Conservation (phyloP, 2,329 filamentous ascomycete genomes). For the Dryadomyces quercus-mongolicae region DNA sequence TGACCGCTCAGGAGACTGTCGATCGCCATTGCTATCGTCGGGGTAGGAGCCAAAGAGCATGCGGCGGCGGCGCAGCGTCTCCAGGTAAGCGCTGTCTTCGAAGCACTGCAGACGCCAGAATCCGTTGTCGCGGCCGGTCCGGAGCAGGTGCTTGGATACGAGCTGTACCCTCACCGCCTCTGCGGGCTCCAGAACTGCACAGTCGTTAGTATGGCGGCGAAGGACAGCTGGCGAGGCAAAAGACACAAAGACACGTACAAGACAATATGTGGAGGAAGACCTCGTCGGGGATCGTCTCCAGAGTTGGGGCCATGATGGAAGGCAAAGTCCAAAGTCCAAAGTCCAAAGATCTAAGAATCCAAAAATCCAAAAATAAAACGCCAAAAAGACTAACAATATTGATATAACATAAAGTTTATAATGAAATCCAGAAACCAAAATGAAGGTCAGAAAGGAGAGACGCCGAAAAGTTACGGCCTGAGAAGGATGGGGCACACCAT, state of each 20-base stretch:
- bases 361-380: too few relatives aligned
- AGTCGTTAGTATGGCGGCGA: constrained; percentile 5
- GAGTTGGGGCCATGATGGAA: constrained; percentile 4
- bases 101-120: constrained; percentile 72
- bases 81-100: constrained; percentile 53
- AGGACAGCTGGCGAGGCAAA: neutral
- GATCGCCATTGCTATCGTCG: constrained; percentile 17
- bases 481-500: too few relatives aligned
- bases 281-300: constrained; percentile 49
- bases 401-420: too few relatives aligned
- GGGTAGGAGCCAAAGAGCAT: constrained; percentile 12
- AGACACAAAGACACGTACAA: constrained; percentile 26
- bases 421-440: too few relatives aligned
- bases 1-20: constrained; percentile 8
- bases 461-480: too few relatives aligned
- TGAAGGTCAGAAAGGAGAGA: neutral
- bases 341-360: neutral
- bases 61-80: constrained; percentile 28
- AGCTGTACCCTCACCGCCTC: constrained; percentile 58
- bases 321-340: neutral
- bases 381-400: too few relatives aligned
- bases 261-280: constrained; percentile 47
- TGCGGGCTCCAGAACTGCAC: constrained; percentile 45
- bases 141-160: constrained; percentile 53
- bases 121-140: constrained; percentile 58